Percentiles rank a stretch among this genome's conserved stretches.
phyloP scores from a whole-genome alignment of 2,329 filamentous ascomycete genomes.

The Sporothrix pseudoabietina region DNA sequence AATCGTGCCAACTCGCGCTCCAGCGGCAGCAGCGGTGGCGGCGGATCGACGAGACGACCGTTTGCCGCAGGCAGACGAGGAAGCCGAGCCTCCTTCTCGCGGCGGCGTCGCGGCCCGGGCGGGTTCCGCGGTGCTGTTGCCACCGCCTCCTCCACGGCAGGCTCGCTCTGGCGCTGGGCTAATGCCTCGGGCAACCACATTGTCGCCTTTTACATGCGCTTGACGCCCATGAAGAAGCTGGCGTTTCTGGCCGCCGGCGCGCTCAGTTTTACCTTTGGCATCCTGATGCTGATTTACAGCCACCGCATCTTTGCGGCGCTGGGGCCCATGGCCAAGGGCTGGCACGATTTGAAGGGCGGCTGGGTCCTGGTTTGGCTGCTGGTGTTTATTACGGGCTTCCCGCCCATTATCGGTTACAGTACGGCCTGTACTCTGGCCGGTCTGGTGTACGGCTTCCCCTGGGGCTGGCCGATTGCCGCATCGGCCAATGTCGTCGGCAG shows the following conservation, averaged over 20 bases:
- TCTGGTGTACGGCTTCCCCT: constrained; percentile 59
- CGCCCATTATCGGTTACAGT: constrained; percentile 84
- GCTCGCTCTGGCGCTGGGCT: constrained; percentile 5
- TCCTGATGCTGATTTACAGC: constrained; percentile 76
- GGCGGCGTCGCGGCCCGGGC: background rate
- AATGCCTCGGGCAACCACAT: constrained; percentile 16
- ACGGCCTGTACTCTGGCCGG: constrained; percentile 62
- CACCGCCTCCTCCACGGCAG: background rate
- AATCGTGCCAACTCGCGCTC: constrained; percentile 23
- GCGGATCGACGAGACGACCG: background rate
- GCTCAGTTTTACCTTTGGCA: constrained; percentile 55
- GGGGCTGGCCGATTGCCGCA: constrained; percentile 81
- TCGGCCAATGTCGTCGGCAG: constrained; percentile 77
- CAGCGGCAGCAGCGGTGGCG: background rate
- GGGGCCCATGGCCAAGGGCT: constrained; percentile 71
- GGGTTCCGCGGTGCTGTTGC: constrained; percentile 2
- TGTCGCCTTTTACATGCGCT: constrained; percentile 49
- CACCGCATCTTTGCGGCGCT: constrained; percentile 77
- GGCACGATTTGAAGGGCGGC: constrained; percentile 72
- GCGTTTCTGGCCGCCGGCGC: constrained; percentile 57
- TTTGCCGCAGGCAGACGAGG: background rate
- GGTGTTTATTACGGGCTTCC: constrained; percentile 78
- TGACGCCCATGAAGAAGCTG: constrained; percentile 64
- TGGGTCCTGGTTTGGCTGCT: constrained; percentile 75
- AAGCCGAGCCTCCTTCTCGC: background rate